phyloP scores from a whole-genome alignment of 1,139 yeast species.

The Magnusiomyces tetraspermus region DNA sequence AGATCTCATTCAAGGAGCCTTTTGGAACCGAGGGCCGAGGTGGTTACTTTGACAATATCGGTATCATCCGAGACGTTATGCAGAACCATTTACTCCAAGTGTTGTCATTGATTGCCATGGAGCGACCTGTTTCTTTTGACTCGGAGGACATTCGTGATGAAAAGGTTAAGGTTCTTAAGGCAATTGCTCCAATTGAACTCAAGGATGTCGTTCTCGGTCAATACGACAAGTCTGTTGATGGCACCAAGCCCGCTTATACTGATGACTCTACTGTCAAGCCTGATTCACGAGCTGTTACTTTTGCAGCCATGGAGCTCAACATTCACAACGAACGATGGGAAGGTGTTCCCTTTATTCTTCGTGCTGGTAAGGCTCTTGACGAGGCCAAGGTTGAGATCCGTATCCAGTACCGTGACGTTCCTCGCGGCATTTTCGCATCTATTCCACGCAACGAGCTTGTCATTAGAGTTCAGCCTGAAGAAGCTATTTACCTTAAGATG shows the following conservation, averaged over 20 bases:
- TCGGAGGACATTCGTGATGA: constrained; percentile 95
- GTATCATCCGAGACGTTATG: constrained; percentile 96
- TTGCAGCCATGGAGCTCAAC: constrained; percentile 71
- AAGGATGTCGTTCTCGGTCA: constrained; percentile 78
- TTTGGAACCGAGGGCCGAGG: constrained; percentile 99
- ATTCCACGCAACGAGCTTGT: constrained; percentile 90
- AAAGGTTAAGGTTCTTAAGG: constrained; percentile 83
- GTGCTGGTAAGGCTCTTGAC: constrained; percentile 95
- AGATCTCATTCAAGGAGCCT: constrained; percentile 87
- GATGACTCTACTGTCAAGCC: constrained; percentile 88
- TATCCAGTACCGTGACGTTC: constrained; percentile 81
- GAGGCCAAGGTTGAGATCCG: constrained; percentile 88
- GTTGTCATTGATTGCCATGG: constrained; percentile 86
- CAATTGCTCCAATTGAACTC: constrained; percentile 58
- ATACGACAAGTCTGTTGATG: constrained; percentile 75
- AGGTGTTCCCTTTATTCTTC: constrained; percentile 89
- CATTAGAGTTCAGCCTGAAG: constrained; percentile 87
- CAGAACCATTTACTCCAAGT: constrained; percentile 95
- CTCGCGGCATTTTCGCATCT: constrained; percentile 69
- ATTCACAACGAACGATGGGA: constrained; percentile 95
- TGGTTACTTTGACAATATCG: constrained; percentile 91
- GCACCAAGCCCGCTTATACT: constrained; percentile 76
- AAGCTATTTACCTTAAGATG: constrained; percentile 84
- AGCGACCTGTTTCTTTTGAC: constrained; percentile 79
- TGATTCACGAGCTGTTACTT: constrained; percentile 81